These are phyloP conservation scores for Ceriops tagal DNA, from an alignment of 345 rosid genomes.

Conservation along the genomic window DNA sequence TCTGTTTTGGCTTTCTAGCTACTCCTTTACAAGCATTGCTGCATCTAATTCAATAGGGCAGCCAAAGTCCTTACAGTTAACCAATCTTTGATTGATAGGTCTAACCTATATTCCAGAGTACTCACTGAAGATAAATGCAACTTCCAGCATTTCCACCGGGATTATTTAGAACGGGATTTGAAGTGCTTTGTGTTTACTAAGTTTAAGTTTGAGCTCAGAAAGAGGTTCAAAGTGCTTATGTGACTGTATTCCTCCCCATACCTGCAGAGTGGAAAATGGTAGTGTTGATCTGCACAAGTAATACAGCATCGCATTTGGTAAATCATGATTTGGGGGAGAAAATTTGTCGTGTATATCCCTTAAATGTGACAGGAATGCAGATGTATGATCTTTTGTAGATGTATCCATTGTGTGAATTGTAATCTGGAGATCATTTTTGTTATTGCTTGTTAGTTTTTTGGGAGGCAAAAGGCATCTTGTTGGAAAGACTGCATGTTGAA, in stretches of 20 bases:
- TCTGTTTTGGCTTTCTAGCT: not conserved
- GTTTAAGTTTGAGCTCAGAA: not conserved
- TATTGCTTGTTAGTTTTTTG: no score
- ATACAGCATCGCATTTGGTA: slow-evolving; percentile 12
- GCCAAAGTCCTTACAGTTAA: slow-evolving; percentile 5
- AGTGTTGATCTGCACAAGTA: slow-evolving; percentile 7
- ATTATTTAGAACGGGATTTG: slow-evolving; percentile 27
- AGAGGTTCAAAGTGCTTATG: slow-evolving; percentile 1
- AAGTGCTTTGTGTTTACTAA: slow-evolving; percentile 3
- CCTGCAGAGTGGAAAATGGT: slow-evolving; percentile 2
- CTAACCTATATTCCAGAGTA: slow-evolving; percentile 80
- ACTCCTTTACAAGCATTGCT: not conserved
- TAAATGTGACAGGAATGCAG: no score
- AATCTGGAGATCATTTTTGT: no score
- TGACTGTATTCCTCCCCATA: not conserved
- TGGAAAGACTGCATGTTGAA: no score
- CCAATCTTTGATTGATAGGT: slow-evolving; percentile 48
- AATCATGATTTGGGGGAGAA: slow-evolving; percentile 3
- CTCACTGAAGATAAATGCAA: slow-evolving; percentile 85
- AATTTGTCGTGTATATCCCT: not conserved
- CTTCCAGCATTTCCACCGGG: slow-evolving; percentile 77
- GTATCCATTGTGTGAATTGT: no score
- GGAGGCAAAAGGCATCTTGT: no score
- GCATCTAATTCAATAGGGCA: no score
- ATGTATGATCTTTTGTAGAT: no score